Evolutionary conservation across 2,329 filamentous ascomycete species (phyloP).

Genomic region (Aschersonia sp.): DNA sequence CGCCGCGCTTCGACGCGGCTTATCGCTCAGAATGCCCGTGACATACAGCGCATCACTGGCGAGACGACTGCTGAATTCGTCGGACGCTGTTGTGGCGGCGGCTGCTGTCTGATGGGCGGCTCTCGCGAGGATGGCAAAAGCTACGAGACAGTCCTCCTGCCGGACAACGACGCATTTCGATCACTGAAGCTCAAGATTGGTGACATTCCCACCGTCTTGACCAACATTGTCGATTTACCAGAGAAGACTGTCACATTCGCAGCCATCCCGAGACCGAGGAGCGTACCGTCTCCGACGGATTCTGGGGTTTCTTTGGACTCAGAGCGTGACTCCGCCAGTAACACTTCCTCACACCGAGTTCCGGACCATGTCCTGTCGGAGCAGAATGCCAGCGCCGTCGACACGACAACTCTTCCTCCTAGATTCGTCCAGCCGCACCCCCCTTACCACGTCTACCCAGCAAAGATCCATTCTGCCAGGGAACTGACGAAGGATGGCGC

Average conservation of each 20-base stretch:
- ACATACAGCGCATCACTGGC: constrained; percentile 49
- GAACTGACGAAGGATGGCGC: constrained; percentile 80
- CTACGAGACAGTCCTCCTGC: constrained; percentile 40
- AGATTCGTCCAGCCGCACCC: constrained; percentile 87
- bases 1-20: constrained; percentile 57
- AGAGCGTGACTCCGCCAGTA: constrained; percentile 12
- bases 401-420: constrained; percentile 59
- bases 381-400: constrained; percentile 19
- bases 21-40: constrained; percentile 46
- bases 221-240: constrained; percentile 56
- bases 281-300: constrained; percentile 28
- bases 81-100: constrained; percentile 48
- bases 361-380: constrained; percentile 9
- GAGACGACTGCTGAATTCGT: constrained; percentile 48
- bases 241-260: constrained; percentile 60
- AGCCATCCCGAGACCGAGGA: constrained; percentile 28
- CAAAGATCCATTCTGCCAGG: constrained; percentile 70
- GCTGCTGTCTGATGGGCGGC: constrained; percentile 39
- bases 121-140: constrained; percentile 29
- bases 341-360: constrained; percentile 13
- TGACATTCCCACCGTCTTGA: constrained; percentile 58
- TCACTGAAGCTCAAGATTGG: constrained; percentile 65
- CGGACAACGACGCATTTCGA: constrained; percentile 74
- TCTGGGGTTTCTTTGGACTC: constrained; percentile 30
- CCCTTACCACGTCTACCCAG: constrained; percentile 81